Evolutionary conservation across 2,329 filamentous ascomycete species (phyloP).

Genomic region (Penicillium sp.): DNA sequence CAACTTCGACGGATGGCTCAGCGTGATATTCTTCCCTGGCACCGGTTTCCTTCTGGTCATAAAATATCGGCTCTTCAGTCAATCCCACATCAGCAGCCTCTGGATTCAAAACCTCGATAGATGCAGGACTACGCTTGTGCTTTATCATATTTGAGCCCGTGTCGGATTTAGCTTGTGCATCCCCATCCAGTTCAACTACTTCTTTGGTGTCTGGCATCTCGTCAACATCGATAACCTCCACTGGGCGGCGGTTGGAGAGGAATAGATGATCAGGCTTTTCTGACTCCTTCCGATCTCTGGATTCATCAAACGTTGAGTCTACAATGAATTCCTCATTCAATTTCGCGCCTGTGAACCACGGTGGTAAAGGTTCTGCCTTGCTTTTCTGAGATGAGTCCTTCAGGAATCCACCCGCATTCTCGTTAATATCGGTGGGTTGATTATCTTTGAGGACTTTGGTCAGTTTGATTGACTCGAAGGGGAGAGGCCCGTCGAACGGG

Average conservation of each 20-base stretch:
- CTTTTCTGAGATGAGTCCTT: slow-evolving; percentile 43
- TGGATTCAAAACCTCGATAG: neutral
- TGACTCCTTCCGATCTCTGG: slow-evolving; percentile 19
- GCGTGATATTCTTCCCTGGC: neutral
- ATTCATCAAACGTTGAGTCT: slow-evolving; percentile 19
- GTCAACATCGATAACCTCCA: slow-evolving; percentile 44
- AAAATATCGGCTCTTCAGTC: neutral
- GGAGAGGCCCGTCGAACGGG: slow-evolving; percentile 75
- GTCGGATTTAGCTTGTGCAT: neutral
- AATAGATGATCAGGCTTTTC: slow-evolving; percentile 26
- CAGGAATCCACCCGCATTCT: slow-evolving; percentile 65
- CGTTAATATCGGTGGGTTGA: slow-evolving; percentile 54
- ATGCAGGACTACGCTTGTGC: too few species aligned
- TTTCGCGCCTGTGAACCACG: slow-evolving; percentile 47
- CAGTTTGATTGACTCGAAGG: slow-evolving; percentile 79
- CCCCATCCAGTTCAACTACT: slow-evolving; percentile 33
- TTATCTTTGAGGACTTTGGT: slow-evolving; percentile 52
- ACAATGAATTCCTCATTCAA: slow-evolving; percentile 33
- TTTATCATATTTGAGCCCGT: neutral
- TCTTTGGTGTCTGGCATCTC: slow-evolving; percentile 28
- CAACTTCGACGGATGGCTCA: neutral
- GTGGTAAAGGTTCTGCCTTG: slow-evolving; percentile 40
- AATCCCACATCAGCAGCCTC: neutral
- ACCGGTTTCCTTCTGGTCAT: neutral
- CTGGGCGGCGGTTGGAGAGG: slow-evolving; percentile 32